Evolutionary conservation across 164 flowering plant species (phyloP).

Genomic region (Kingdonia uniflora): DNA sequence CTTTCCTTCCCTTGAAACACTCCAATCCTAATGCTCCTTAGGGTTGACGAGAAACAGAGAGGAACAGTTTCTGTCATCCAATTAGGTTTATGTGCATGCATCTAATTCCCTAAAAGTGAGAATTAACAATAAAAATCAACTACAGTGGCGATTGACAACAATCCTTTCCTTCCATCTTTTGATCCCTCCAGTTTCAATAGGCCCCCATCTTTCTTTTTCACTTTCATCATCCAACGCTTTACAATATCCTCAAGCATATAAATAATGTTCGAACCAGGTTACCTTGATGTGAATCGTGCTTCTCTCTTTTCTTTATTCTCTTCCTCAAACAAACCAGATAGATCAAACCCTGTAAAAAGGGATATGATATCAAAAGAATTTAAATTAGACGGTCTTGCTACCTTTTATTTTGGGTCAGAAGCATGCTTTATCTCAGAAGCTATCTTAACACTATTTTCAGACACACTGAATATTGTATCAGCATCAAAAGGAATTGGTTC

Average conservation of each 20-base stretch:
- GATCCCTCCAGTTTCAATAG: too few relatives aligned
- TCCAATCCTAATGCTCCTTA: too few relatives aligned
- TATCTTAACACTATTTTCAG: conserved; percentile 8
- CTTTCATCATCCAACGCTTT: conserved; percentile 30
- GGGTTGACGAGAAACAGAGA: too few relatives aligned
- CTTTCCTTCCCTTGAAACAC: too few relatives aligned
- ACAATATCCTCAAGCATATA: conserved; percentile 58
- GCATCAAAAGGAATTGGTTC: conserved; percentile 10
- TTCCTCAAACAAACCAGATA: too few relatives aligned
- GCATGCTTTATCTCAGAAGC: conserved; percentile 16
- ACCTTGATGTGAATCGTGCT: conserved; percentile 45
- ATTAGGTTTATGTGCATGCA: too few relatives aligned
- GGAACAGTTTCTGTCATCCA: too few relatives aligned
- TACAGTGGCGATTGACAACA: too few relatives aligned
- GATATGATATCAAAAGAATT: conserved; percentile 84
- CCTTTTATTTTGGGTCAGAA: conserved; percentile 27
- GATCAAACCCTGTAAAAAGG: conserved; percentile 65
- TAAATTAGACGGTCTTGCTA: conserved; percentile 22
- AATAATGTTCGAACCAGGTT: conserved; percentile 49
- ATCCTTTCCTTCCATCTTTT: too few relatives aligned
- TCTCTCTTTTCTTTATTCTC: conserved; percentile 27
- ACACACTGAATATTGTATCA: conserved; percentile 11
- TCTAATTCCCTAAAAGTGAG: too few relatives aligned
- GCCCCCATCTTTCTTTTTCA: conserved; percentile 48
- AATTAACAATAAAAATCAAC: too few relatives aligned